These are phyloP conservation scores for Pulveroboletus sp. DNA, from an alignment of 768 basidiomycete species.

Conservation along the genomic window DNA sequence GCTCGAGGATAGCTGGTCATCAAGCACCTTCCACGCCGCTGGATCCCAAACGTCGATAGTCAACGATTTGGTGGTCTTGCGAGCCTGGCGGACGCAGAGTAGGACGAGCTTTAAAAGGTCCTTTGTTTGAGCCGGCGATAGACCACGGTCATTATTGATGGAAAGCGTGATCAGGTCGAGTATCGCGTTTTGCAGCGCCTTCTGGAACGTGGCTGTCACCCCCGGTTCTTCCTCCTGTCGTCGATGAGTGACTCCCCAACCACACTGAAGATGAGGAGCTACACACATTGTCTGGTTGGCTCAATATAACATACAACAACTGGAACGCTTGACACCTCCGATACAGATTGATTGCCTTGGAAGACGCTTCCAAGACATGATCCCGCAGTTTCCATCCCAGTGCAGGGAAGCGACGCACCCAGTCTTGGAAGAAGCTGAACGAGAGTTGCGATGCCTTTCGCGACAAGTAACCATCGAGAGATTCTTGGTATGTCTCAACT, in stretches of 20 bases:
- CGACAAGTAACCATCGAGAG: conserved; percentile 69
- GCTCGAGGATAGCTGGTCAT: conserved; percentile 42
- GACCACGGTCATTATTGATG: conserved; percentile 40
- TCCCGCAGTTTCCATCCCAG: conserved; percentile 62
- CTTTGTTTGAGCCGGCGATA: conserved; percentile 67
- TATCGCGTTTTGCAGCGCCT: conserved; percentile 44
- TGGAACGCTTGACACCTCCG: conserved; percentile 71
- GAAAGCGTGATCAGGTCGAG: conserved; percentile 45
- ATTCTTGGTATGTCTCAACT: conserved; percentile 53
- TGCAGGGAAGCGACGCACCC: conserved; percentile 59
- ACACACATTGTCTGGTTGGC: conserved; percentile 33
- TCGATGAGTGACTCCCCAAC: conserved; percentile 1
- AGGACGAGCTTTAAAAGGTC: conserved; percentile 73
- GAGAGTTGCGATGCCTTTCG: conserved; percentile 79
- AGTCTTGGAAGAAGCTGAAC: conserved; percentile 71
- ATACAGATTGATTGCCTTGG: conserved; percentile 68
- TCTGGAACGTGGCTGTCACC: conserved; percentile 42
- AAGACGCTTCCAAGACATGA: conserved; percentile 52
- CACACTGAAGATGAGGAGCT: not conserved
- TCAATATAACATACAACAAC: conserved; percentile 61
- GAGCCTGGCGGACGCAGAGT: conserved; percentile 57
- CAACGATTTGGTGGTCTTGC: conserved; percentile 38
- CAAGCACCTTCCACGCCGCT: conserved; percentile 49
- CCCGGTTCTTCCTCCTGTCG: conserved; percentile 37
- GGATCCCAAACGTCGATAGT: conserved; percentile 53